phyloP scores from a whole-genome alignment of 2,329 filamentous ascomycete genomes.

The Diplodia sapinea region DNA sequence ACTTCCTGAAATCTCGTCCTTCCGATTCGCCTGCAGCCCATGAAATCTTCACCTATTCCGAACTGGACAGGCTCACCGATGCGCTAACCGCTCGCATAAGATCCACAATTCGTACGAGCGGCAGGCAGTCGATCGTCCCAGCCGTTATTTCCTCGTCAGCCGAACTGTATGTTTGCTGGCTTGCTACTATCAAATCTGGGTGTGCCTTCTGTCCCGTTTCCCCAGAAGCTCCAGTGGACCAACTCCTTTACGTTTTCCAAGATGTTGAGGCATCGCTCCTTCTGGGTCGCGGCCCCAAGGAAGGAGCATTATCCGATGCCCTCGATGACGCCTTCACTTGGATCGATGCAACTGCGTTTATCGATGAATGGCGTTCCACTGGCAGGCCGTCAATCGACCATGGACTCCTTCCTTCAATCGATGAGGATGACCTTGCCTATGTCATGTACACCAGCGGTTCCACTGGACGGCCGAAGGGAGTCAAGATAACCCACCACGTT shows the following conservation, averaged over 20 bases:
- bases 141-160: constrained; percentile 53
- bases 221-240: constrained; percentile 68
- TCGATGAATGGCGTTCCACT: constrained; percentile 14
- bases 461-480: constrained; percentile 30
- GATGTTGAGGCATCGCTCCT: constrained; percentile 26
- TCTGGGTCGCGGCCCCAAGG: constrained; percentile 12
- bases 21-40: constrained; percentile 8
- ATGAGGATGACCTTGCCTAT: constrained; percentile 30
- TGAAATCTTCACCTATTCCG: constrained; percentile 21
- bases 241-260: constrained; percentile 45
- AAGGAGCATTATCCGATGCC: constrained; percentile 39
- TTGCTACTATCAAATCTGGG: constrained; percentile 76
- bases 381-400: constrained; percentile 37
- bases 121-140: constrained; percentile 15
- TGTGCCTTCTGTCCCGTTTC: constrained; percentile 81
- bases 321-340: constrained; percentile 33
- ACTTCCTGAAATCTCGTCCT: constrained; percentile 23
- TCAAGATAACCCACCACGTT: constrained; percentile 28
- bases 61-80: constrained; percentile 29
- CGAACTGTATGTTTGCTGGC: constrained; percentile 72
- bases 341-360: constrained; percentile 23
- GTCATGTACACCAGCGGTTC: constrained; percentile 32
- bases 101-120: background rate
- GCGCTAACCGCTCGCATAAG: constrained; percentile 17
- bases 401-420: constrained; percentile 2